Base-by-base conservation (phyloP, 371 early-diverging fungal genomes). In the Parasitella parasitica region DNA sequence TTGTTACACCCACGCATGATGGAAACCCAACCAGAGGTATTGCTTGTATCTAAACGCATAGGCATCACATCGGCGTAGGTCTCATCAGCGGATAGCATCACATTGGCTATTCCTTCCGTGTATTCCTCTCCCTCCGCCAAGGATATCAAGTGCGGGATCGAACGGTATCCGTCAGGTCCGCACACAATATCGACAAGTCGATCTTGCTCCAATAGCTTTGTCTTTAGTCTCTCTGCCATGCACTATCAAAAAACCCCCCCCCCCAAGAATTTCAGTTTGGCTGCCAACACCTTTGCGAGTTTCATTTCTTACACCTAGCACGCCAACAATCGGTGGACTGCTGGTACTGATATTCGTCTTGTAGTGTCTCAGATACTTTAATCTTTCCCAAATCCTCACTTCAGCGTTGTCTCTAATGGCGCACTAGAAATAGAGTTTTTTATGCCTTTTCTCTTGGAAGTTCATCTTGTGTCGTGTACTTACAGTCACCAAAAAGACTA, bases 1-100 rank as follows among this genome's bases (percentile, higher is more conserved):
- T 92, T 92, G 70, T 92, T 91, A 72, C 92, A 92, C 48, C 92
- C 92, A 30, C 92, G 72, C 92, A 92, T 92, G 36, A 92, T 83
- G 3, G 89, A 89, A 11, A 92, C 68, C 71, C 86, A 88, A 5
- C 85, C 92, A 32, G 86, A 78, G 13, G 84, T 79, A 59, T 76
- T 78, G 59, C 82, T 77, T 16, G 78, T 69, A 58, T 91, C 81
- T 26, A 89, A 72, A 27, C 92, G 77, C 66, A 91, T 82, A 0
- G 92, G 92, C 64, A 89, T 86, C 38, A 92, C 86, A 64, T 92
- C 92, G 1, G 92, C 90, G 65, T 92, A 92, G 3, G 92, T 91
- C 71, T 92, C 92, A 64, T 92, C 92, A 0, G 91, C 91, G 11
- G 91, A 90, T 32, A 92, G 78, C 84, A 92, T 87, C 30, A 92